A percentile compares a stretch with the other conserved stretches of the same genome.
These are phyloP conservation scores for Hibiscus tridactylites DNA, from an alignment of 345 rosid species.

Conservation along the genomic window DNA sequence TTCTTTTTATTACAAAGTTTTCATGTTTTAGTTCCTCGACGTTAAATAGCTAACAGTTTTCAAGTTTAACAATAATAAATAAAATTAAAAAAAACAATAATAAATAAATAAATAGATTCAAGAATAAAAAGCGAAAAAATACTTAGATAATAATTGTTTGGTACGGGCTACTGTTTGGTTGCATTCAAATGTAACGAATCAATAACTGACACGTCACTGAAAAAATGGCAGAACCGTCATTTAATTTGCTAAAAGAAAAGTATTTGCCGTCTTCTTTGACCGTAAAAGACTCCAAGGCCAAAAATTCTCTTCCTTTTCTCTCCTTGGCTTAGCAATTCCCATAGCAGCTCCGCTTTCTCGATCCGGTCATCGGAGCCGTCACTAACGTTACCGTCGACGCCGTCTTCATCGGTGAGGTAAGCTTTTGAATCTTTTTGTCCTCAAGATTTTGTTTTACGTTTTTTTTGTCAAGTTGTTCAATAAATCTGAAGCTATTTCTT, in stretches of 20 bases:
- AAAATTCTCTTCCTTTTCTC: background rate
- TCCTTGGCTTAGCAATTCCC: background rate
- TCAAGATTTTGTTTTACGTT: too few species aligned
- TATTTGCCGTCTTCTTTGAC: background rate
- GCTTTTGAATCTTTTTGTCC: background rate
- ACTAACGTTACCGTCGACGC: background rate
- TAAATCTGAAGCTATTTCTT: background rate
- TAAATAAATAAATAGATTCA: too few species aligned
- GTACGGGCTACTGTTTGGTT: background rate
- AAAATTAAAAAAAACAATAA: too few species aligned
- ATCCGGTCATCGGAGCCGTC: background rate
- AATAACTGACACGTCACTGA: background rate
- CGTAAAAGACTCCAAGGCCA: background rate
- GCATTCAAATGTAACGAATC: background rate
- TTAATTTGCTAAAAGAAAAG: background rate
- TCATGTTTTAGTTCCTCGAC: too few species aligned
- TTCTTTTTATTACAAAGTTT: too few species aligned
- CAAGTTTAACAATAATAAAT: too few species aligned
- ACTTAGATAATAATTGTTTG: too few species aligned
- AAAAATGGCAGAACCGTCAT: background rate
- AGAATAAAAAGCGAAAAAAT: too few species aligned
- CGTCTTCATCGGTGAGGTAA: background rate
- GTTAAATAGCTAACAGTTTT: too few species aligned
- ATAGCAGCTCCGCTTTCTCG: background rate
- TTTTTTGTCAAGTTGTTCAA: too few species aligned